Evolutionary conservation across 805 yeast genomes (phyloP), one percentile per base, ranked within the genome.

Genomic region (Teunomyces cretensis): DNA sequence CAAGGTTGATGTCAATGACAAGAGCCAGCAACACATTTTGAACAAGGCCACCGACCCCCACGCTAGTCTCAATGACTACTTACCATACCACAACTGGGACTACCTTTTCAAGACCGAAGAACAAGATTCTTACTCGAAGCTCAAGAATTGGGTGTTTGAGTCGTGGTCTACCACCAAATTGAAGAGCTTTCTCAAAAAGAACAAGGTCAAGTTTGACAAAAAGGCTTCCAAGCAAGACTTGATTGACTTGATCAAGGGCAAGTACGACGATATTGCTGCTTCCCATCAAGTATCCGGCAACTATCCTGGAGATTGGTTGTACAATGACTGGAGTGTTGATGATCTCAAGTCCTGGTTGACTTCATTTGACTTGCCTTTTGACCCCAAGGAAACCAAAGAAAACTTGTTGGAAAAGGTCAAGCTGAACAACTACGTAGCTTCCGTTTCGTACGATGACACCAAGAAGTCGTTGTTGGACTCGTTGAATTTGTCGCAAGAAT

Each of bases 221-320:
- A 47, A 58, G n/a, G 50, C 64, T 9, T 39, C 41, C 6, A 65
- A 62, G 39, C 74, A 74, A 32, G 67, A 75, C 28, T 61, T 82
- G 52, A 53, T 72, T 30, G 65, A 70, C 12, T 44, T 64, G 19
- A 78, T 76, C 2, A 63, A 71, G 54, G 56, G 63, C 17, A 67
- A 75, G 54, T 75, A 69, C 48, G 65, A 70, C 41, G 54, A 57
- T 9, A 67, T 77, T 44, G 65, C 72, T 11, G 58, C 66, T 41
- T 45, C 57, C 26, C 52, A 62, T 39, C 65, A 72, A 3, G 60
- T 58, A 8, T 66, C 76, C 15, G 79, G 80, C 6, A 58, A 60
- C 33, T 78, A 78, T 45, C 74, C 80, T 6, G 80, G 83, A 15
- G 69, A 68, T 28, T 74, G 77, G 75, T 62, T 79, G 45, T 82